Percentiles rank a stretch among this genome's conserved stretches.
These are phyloP conservation scores for Ophiosphaerella narmari DNA, from an alignment of 2,329 filamentous ascomycete genomes.

Conservation along the genomic window DNA sequence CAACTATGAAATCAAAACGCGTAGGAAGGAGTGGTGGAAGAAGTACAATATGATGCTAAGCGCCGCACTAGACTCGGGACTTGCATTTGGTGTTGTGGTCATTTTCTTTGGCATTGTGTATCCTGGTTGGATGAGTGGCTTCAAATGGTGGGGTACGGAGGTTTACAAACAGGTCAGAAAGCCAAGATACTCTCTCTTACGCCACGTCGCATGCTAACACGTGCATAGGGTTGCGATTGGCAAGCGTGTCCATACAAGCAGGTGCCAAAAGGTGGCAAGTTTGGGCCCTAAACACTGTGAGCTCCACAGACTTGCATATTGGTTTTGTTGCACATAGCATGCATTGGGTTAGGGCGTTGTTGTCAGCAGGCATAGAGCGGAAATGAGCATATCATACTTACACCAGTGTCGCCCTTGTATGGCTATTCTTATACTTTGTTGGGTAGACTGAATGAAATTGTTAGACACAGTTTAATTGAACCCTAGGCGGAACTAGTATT, in stretches of 20 bases:
- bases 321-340: neutral
- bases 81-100: constrained; percentile 80
- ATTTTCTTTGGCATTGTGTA: constrained; percentile 89
- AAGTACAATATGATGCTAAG: constrained; percentile 91
- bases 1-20: constrained; percentile 74
- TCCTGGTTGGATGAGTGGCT: constrained; percentile 72
- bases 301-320: constrained; percentile 6
- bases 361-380: too few relatives aligned
- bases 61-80: constrained; percentile 79
- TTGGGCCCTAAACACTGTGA: constrained; percentile 42
- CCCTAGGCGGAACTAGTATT: too few relatives aligned
- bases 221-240: constrained; percentile 74
- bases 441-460: neutral
- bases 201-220: constrained; percentile 9
- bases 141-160: constrained; percentile 89
- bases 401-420: neutral
- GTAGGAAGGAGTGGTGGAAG: constrained; percentile 78
- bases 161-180: constrained; percentile 68
- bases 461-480: too few relatives aligned
- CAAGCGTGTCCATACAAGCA: constrained; percentile 73
- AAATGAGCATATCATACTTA: neutral
- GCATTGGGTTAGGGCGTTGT: neutral
- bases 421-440: neutral
- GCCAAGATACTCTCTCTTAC: too few relatives aligned
- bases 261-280: constrained; percentile 50